Evolutionary conservation across 1,284 basidiomycete species (phyloP), one percentile per base, ranked within the genome.

Genomic region (Ceratobasidium sp.): DNA sequence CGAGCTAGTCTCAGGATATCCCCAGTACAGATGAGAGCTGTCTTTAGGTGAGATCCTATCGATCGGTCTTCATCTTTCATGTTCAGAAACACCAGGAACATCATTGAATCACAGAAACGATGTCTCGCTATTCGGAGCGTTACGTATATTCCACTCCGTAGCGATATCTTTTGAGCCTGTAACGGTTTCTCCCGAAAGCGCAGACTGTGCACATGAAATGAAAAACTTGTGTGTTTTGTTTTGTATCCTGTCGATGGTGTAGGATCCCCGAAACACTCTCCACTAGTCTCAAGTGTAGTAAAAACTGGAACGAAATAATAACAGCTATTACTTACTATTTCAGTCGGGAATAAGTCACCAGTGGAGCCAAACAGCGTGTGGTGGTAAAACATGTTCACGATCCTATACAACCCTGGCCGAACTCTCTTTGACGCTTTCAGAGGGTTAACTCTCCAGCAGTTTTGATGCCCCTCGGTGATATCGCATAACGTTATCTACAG

Each of bases 221-320:
- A 57, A 57, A 29, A 57, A 57, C 25, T 34, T 34, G n/a, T 57
- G 54, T n/a, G 54, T 34, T 13, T 57, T 57, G 54, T 57, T 57
- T 29, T 57, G 54, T 11, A 57, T 57, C 22, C 54, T 25, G 22
- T 57, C 54, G n/a, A 57, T 57, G 32, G 54, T 57, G 32, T 57
- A 57, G 22, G 54, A 25, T 57, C 54, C 54, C 8, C 54, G 54
- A 17, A 57, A 34, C 8, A 57, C n/a, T 29, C 54, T n/a, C 54
- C 54, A 57, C 54, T 57, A 25, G n/a, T 29, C 17, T 8, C 54
- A 57, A 4, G 46, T 49, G 9, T 13, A 0, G 46, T 49, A 7
- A 15, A 49, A 49, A 15, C 44, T 49, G 19, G 4, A n/a, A 15
- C 19, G 19, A 6, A n/a, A 57, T 25, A 32, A 7, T n/a, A 15